Percentiles rank a stretch among this genome's conserved stretches.
These are phyloP conservation scores for Immersiporthe knoxdaviesiana DNA, from an alignment of 2,329 filamentous ascomycete species.

Conservation along the genomic window DNA sequence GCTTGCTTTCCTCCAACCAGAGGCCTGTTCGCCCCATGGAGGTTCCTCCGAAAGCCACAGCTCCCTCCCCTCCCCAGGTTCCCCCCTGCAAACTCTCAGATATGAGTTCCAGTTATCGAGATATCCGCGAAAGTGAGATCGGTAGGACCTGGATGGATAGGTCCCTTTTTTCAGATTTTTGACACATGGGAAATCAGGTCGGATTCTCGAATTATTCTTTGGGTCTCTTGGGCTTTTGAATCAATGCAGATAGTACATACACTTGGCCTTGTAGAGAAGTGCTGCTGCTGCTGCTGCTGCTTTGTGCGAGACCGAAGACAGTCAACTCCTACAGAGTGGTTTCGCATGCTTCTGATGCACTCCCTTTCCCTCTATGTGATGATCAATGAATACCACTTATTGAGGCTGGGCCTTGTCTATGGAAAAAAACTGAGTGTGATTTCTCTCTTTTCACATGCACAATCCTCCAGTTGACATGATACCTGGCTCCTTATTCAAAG, in stretches of 20 bases:
- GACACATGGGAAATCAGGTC: neutral
- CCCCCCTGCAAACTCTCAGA: neutral
- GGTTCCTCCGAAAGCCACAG: neutral
- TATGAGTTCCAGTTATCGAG: neutral
- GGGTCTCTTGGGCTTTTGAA: neutral
- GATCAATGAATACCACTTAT: too few species aligned
- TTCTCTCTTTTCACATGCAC: neutral
- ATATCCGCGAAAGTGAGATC: neutral
- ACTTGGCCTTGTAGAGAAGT: neutral
- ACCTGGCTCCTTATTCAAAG: too few species aligned
- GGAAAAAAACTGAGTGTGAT: too few species aligned
- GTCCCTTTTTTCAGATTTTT: neutral
- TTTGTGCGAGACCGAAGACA: neutral
- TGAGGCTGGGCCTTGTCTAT: too few species aligned
- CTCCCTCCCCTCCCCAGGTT: neutral
- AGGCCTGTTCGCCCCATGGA: neutral
- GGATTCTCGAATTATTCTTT: neutral
- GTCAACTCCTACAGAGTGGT: neutral
- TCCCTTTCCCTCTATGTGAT: too few species aligned
- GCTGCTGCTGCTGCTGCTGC: neutral
- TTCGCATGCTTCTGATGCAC: neutral
- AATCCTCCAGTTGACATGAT: neutral
- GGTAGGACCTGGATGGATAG: neutral
- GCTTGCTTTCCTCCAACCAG: neutral
- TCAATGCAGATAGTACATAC: neutral